Evolutionary conservation across 2,329 filamentous ascomycete species (phyloP), one percentile per base, ranked within the genome.

Genomic region (Trichoderma sp.): DNA sequence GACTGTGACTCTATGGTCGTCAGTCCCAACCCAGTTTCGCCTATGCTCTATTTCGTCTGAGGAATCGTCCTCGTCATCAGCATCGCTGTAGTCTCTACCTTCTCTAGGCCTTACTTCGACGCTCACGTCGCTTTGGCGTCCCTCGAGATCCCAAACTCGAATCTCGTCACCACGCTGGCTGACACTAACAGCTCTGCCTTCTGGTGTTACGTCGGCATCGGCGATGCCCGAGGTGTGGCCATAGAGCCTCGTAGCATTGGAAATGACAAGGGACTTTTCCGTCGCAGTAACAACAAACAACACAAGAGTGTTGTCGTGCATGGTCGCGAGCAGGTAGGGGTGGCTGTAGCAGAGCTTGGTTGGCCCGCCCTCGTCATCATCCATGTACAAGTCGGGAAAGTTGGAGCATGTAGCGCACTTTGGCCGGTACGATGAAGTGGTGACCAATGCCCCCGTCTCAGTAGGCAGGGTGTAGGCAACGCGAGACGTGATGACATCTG

Each of bases 211-310:
- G 77, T 97, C 91, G 8, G 93, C 94, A 36, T 93, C 91, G 63
- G 93, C 93, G 39, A 98, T 93, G 3, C 93, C 93, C 2, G 94
- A 97, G 0, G 95, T 97, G 78, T 97, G 95, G 8, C 95, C 95
- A 93, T 93, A 97, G 6, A 98, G 87, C 32, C 93, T 88, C 74
- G 90, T 91, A 1, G 92, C 93, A 0, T 89, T 83, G 47, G 92
- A 91, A 70, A 98, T 90, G 1, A 87, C 88, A 2, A 97, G 85
- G 0, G 85, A 83, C 0, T 88, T 86, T 1, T 88, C 83, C 4
- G 88, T 93, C 0, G 94, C 95, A 4, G 89, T 93, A 76, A 95
- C 93, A 36, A 97, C 86, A 78, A 96, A 92, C 39, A 97, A 84
- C 1, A 94, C 91, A 30, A 97, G 84, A 0, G 95, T 97, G 78